phyloP scores from a whole-genome alignment of 2,329 filamentous ascomycete genomes.

The Phyllosticta capitalensis region DNA sequence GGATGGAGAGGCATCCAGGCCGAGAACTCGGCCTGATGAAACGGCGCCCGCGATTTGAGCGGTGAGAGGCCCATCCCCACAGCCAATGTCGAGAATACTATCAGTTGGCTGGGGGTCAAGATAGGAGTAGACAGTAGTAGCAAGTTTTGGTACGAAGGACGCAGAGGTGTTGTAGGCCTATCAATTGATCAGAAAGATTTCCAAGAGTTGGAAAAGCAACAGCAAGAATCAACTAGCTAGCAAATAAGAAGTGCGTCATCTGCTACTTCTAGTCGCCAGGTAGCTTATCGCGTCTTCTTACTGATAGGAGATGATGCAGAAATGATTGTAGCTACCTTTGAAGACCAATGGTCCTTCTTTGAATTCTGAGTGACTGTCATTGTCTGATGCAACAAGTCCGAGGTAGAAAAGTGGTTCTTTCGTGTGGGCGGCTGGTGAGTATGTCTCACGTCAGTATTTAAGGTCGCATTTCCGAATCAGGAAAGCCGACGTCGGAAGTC shows the following conservation, averaged over 20 bases:
- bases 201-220: background rate
- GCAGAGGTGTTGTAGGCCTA: slow-evolving; percentile 28
- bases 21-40: slow-evolving; percentile 26
- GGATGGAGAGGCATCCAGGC: slow-evolving; percentile 31
- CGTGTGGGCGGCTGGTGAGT: background rate
- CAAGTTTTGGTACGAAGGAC: slow-evolving; percentile 33
- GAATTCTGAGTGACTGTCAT: background rate
- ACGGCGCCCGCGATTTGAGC: slow-evolving; percentile 29
- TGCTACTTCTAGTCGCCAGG: background rate
- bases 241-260: background rate
- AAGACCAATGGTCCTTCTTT: slow-evolving; percentile 7
- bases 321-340: background rate
- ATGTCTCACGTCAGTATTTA: background rate
- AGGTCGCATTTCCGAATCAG: background rate
- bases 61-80: slow-evolving; percentile 33
- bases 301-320: background rate
- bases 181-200: background rate
- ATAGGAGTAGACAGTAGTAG: slow-evolving; percentile 27
- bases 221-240: background rate
- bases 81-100: slow-evolving; percentile 31
- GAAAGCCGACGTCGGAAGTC: background rate
- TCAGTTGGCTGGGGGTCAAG: slow-evolving; percentile 26
- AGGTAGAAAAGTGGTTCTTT: background rate
- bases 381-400: background rate
- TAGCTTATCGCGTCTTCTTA: background rate